phyloP scores from a whole-genome alignment of 2,329 filamentous ascomycete genomes.

The Apiospora arundinis region DNA sequence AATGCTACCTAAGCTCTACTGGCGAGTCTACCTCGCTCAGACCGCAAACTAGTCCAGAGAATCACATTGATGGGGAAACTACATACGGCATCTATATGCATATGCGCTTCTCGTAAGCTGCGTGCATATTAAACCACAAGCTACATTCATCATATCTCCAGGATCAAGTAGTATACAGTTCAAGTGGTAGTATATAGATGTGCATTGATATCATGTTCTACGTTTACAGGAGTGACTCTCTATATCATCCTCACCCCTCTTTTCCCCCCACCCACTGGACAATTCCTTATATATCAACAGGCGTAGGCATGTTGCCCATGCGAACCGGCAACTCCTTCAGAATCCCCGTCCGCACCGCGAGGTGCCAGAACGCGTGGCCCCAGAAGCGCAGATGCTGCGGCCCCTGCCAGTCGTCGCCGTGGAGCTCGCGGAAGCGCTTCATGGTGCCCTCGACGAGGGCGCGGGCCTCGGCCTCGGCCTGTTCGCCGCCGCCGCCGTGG shows the following conservation, averaged over 20 bases:
- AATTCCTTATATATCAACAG: neutral
- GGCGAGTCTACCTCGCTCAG: no score
- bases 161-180: neutral
- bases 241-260: no score
- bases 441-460: slow-evolving; percentile 33
- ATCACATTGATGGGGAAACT: no score
- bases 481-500: slow-evolving; percentile 28
- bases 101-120: neutral
- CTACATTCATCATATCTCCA: neutral
- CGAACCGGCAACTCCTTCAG: neutral
- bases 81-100: no score
- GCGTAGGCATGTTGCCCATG: neutral
- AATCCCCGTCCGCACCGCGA: slow-evolving; percentile 26
- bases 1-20: no score
- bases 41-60: no score
- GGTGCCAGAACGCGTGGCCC: slow-evolving; percentile 37
- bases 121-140: neutral
- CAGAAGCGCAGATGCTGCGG: slow-evolving; percentile 30
- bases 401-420: slow-evolving; percentile 20
- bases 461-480: slow-evolving; percentile 31
- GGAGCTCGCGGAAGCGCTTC: slow-evolving; percentile 28
- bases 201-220: slow-evolving; percentile 1
- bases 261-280: no score
- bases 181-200: neutral
- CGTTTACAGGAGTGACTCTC: no score